phyloP scores from a whole-genome alignment of 495 filamentous ascomycete genomes.

The Neurospora sp. region DNA sequence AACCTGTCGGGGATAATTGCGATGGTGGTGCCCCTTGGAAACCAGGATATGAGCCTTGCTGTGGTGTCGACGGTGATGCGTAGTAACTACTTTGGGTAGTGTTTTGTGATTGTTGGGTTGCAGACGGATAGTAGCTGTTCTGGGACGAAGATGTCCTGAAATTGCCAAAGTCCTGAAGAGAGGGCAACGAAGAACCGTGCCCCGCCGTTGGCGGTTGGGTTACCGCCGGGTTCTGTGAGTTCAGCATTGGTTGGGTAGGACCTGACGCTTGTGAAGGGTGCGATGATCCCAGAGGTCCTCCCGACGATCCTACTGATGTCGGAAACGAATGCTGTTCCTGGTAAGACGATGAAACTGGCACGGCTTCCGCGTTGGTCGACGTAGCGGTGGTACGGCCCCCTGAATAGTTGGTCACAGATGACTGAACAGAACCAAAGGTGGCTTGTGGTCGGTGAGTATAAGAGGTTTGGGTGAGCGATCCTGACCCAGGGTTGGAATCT shows the following conservation, averaged over 20 bases:
- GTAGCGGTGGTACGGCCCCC: conserved; percentile 24
- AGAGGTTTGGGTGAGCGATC: conserved; percentile 12
- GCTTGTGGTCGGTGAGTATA: conserved; percentile 8
- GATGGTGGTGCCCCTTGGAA: conserved; percentile 35
- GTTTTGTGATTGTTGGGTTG: not conserved
- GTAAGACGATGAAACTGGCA: conserved; percentile 19
- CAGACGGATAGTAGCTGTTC: conserved; percentile 1
- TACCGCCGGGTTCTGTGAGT: conserved; percentile 20
- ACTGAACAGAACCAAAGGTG: conserved; percentile 7
- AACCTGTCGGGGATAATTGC: conserved; percentile 16
- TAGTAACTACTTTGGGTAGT: conserved; percentile 46
- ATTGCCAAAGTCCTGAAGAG: conserved; percentile 27
- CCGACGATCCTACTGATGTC: conserved; percentile 23
- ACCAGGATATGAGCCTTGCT: conserved; percentile 46
- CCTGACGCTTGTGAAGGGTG: conserved; percentile 17
- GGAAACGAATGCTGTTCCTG: conserved; percentile 21
- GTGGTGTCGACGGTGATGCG: conserved; percentile 52
- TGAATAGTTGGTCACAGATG: conserved; percentile 10
- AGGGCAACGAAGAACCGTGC: not conserved
- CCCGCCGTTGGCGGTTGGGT: conserved; percentile 47
- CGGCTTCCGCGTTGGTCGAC: conserved; percentile 18
- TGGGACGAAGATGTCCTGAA: conserved; percentile 38
- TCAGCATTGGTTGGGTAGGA: conserved; percentile 8
- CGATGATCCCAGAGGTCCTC: conserved; percentile 12
- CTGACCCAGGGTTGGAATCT: conserved; percentile 24